phyloP scores from a whole-genome alignment of 2,329 filamentous ascomycete genomes.

The Tolypocladium amazonense region DNA sequence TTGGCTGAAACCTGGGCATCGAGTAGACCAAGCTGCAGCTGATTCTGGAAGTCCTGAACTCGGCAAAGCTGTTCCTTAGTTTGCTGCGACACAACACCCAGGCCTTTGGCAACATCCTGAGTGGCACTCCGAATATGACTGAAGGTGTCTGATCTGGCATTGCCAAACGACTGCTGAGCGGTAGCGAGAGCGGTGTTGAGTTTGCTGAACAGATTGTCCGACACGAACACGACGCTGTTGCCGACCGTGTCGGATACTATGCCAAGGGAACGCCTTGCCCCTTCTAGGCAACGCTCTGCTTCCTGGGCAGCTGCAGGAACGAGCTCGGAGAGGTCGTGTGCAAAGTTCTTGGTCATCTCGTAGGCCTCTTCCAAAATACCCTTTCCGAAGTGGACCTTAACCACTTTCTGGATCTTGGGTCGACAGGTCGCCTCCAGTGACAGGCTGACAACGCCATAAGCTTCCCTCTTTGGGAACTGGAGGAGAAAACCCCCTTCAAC shows the following conservation, averaged over 20 bases:
- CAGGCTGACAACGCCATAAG: conserved; percentile 46
- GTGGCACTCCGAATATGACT: conserved; percentile 8
- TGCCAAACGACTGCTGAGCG: conserved; percentile 12
- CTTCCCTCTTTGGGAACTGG: conserved; percentile 41
- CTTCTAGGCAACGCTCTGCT: conserved; percentile 24
- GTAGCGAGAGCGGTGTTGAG: conserved; percentile 10
- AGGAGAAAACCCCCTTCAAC: conserved; percentile 41
- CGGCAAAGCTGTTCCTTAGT: conserved; percentile 10
- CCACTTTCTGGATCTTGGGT: conserved; percentile 50
- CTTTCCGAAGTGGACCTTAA: conserved; percentile 49
- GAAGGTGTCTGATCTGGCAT: conserved; percentile 8
- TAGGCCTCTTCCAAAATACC: conserved; percentile 32
- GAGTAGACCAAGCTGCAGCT: conserved; percentile 34
- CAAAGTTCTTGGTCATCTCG: conserved; percentile 31
- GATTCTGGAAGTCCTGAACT: conserved; percentile 22
- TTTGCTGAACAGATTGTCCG: conserved; percentile 15
- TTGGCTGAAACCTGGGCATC: conserved; percentile 45
- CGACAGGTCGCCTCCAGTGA: conserved; percentile 47
- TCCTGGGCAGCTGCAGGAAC: conserved; percentile 28
- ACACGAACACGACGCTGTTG: conserved; percentile 13
- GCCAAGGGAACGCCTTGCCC: conserved; percentile 20
- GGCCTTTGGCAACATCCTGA: conserved; percentile 8
- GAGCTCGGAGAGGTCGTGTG: conserved; percentile 28
- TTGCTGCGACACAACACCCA: conserved; percentile 8
- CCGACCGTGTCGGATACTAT: conserved; percentile 17